Conservation (phyloP, 1,284 basidiomycete genomes). For the Erythrobasidium hasegawianum region DNA sequence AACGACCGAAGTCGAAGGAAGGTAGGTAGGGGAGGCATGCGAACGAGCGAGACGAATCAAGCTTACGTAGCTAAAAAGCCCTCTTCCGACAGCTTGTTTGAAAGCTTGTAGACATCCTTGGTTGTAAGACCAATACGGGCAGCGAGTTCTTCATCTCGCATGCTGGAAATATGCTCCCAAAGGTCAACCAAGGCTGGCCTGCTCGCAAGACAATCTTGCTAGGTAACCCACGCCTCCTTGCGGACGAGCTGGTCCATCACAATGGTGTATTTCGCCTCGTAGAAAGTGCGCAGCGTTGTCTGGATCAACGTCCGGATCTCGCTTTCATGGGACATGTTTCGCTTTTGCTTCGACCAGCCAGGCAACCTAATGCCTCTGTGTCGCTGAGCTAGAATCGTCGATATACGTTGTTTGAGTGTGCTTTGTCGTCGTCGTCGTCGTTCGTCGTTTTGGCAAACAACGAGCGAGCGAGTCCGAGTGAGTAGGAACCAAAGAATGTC, state of each 20-base stretch:
- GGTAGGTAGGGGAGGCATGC: not conserved
- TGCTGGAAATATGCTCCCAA: conserved; percentile 53
- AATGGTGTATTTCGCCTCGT: conserved; percentile 85
- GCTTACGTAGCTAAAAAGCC: conserved; percentile 74
- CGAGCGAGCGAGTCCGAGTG: not conserved
- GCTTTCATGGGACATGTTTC: conserved; percentile 25
- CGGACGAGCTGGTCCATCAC: conserved; percentile 88
- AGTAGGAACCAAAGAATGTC: not conserved
- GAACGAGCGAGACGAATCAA: not conserved
- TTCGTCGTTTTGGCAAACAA: not conserved
- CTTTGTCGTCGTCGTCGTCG: not conserved
- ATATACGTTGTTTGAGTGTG: not conserved
- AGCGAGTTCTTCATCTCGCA: conserved; percentile 88
- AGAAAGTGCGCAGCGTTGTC: conserved; percentile 87
- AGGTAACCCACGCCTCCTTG: conserved; percentile 79
- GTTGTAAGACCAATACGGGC: conserved; percentile 78
- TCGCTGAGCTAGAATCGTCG: not conserved
- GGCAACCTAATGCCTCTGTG: conserved; percentile 35
- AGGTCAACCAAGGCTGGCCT: conserved; percentile 30
- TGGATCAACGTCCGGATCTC: conserved; percentile 62
- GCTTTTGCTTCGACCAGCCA: conserved; percentile 11
- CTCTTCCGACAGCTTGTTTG: conserved; percentile 79
- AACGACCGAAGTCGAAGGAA: not conserved
- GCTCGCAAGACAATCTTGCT: not conserved
- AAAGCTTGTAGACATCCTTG: conserved; percentile 91